These are phyloP conservation scores for Incumbomyces lentus DNA, from an alignment of 2,329 filamentous ascomycete species.

Conservation along the genomic window DNA sequence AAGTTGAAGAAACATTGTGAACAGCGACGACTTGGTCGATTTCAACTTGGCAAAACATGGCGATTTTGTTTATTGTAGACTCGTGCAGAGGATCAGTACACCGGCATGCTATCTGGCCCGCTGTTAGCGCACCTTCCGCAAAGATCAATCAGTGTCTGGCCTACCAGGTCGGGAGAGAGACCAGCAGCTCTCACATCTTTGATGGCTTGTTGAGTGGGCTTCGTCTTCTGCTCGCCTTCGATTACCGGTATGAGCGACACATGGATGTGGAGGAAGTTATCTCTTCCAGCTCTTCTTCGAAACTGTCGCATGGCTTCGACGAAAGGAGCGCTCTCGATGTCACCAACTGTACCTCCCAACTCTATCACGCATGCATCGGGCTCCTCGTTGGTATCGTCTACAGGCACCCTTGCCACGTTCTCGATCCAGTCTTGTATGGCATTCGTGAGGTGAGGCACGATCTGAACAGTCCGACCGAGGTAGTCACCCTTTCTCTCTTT, in stretches of 20 bases:
- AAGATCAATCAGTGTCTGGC: slow-evolving; percentile 20
- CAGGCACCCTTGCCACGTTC: slow-evolving; percentile 71
- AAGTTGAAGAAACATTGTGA: slow-evolving; percentile 77
- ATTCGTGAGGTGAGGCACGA: slow-evolving; percentile 85
- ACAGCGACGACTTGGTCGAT: slow-evolving; percentile 76
- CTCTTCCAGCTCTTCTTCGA: slow-evolving; percentile 57
- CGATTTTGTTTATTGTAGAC: slow-evolving; percentile 73
- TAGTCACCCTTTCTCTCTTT: slow-evolving; percentile 65
- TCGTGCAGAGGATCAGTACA: slow-evolving; percentile 68
- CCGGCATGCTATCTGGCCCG: slow-evolving; percentile 70
- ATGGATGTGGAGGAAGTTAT: slow-evolving; percentile 80
- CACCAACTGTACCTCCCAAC: slow-evolving; percentile 48
- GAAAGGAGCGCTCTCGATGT: slow-evolving; percentile 81
- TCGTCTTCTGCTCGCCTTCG: slow-evolving; percentile 79
- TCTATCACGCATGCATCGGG: slow-evolving; percentile 89
- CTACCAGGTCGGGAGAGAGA: slow-evolving; percentile 58
- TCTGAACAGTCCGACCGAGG: slow-evolving; percentile 78
- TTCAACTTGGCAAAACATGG: slow-evolving; percentile 79
- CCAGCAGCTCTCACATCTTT: slow-evolving; percentile 73
- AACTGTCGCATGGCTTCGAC: slow-evolving; percentile 78
- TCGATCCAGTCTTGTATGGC: slow-evolving; percentile 90
- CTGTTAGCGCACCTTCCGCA: slow-evolving; percentile 9
- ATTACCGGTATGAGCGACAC: slow-evolving; percentile 79
- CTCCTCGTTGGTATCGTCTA: slow-evolving; percentile 70
- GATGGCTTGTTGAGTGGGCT: slow-evolving; percentile 89